Percentiles rank a stretch among this genome's conserved stretches.
These are phyloP conservation scores for Paracorniculantispora psalliotae DNA, from an alignment of 2,329 filamentous ascomycete genomes.

Conservation along the genomic window DNA sequence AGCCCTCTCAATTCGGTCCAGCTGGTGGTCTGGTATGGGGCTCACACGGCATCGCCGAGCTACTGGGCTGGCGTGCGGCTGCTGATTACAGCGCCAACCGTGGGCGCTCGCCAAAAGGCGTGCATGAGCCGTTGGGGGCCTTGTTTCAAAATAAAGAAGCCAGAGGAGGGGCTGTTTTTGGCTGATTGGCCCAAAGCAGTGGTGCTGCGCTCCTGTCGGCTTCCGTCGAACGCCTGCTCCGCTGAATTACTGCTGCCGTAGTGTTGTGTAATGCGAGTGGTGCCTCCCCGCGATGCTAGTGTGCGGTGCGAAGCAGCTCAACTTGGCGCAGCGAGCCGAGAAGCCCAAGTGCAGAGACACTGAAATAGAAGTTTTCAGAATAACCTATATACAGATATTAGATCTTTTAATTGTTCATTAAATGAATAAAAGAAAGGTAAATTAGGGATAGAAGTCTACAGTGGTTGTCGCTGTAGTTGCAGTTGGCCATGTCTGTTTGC, in stretches of 20 bases:
- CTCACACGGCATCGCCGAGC: slow-evolving; percentile 7
- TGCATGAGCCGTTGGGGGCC: slow-evolving; percentile 1
- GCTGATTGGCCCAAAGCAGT: slow-evolving; percentile 1
- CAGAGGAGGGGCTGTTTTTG: neutral
- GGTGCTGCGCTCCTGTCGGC: neutral
- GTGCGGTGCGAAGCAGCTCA: neutral
- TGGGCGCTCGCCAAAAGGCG: neutral
- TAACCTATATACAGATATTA: too few species aligned
- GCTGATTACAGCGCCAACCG: neutral
- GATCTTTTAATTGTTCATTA: too few species aligned
- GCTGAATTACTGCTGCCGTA: neutral
- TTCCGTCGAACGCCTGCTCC: neutral
- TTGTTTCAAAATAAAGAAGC: neutral
- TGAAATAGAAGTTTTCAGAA: neutral
- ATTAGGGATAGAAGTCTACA: too few species aligned
- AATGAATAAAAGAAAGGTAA: too few species aligned
- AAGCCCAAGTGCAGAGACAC: neutral
- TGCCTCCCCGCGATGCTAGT: neutral
- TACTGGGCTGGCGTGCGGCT: neutral
- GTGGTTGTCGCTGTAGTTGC: too few species aligned
- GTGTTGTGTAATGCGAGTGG: neutral
- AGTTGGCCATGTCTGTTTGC: too few species aligned
- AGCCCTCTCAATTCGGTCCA: neutral
- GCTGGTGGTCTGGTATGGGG: neutral
- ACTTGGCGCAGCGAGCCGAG: neutral